Evolutionary conservation across 176 grass and related monocot species (phyloP).

Genomic region (Oryza rufipogon): DNA sequence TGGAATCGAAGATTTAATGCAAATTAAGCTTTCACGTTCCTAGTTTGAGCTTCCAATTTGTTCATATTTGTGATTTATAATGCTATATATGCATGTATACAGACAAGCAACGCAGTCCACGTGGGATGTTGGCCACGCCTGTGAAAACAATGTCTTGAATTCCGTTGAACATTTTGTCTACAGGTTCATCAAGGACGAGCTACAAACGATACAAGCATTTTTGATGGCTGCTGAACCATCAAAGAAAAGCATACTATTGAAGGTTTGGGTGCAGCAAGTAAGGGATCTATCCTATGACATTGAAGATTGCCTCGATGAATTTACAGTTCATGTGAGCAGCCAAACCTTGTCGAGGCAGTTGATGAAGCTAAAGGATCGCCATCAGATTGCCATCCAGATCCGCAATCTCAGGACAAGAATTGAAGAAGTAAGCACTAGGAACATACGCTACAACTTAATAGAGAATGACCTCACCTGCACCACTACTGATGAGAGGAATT

Average conservation of each 20-base stretch:
- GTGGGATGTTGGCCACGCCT: too few relatives aligned
- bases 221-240: not conserved
- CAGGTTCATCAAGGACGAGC: too few relatives aligned
- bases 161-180: too few relatives aligned
- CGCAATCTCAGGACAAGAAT: constrained; percentile 20
- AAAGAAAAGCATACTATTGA: not conserved
- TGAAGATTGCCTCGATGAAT: constrained; percentile 38
- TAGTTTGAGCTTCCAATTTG: too few relatives aligned
- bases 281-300: constrained; percentile 26
- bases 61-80: too few relatives aligned
- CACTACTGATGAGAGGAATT: too few relatives aligned
- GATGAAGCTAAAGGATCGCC: not conserved
- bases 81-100: too few relatives aligned
- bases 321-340: not conserved
- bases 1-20: too few relatives aligned
- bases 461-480: too few relatives aligned
- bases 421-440: constrained; percentile 34
- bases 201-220: not conserved
- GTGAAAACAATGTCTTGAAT: too few relatives aligned
- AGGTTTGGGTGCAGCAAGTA: constrained; percentile 8
- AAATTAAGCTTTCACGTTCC: too few relatives aligned
- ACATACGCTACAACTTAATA: constrained; percentile 16
- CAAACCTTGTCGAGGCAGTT: not conserved
- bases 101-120: too few relatives aligned
- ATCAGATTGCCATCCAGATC: constrained; percentile 10